Conservation (phyloP, 169 alveolate species). For the Babesia sp. region DNA sequence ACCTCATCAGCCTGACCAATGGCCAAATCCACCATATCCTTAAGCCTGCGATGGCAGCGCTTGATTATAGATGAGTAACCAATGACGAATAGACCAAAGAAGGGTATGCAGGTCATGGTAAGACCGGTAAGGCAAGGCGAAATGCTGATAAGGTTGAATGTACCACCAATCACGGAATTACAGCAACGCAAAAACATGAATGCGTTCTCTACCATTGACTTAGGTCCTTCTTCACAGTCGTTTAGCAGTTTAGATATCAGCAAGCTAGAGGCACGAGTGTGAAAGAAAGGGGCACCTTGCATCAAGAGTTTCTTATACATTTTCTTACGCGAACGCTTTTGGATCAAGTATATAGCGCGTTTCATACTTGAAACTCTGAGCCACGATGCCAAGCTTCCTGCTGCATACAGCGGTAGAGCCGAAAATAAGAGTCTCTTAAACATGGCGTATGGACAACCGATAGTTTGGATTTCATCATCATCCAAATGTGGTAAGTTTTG, state of each 20-base stretch:
- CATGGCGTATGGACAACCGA: constrained; percentile 21
- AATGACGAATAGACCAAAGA: constrained; percentile 34
- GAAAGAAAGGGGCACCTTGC: constrained; percentile 63
- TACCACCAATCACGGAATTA: constrained; percentile 61
- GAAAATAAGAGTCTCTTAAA: constrained; percentile 35
- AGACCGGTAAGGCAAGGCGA: constrained; percentile 44
- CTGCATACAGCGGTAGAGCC: constrained; percentile 51
- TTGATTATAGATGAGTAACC: constrained; percentile 44
- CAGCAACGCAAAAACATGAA: constrained; percentile 48
- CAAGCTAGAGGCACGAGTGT: constrained; percentile 33
- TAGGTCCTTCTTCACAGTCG: constrained; percentile 68
- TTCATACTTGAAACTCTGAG: constrained; percentile 47
- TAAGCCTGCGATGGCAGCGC: constrained; percentile 15
- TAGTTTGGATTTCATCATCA: not conserved
- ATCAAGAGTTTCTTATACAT: constrained; percentile 42
- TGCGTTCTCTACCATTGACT: constrained; percentile 31
- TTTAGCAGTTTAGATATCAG: constrained; percentile 36
- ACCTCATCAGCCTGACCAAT: constrained; percentile 62
- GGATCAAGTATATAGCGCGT: constrained; percentile 53
- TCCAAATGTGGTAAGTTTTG: constrained; percentile 9
- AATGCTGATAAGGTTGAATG: constrained; percentile 48
- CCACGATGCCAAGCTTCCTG: constrained; percentile 61
- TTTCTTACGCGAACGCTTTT: constrained; percentile 55
- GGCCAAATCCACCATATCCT: constrained; percentile 36
- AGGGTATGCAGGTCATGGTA: constrained; percentile 54